Evolutionary conservation across 2,329 filamentous ascomycete genomes (phyloP).

Genomic region (Sphaerostilbella broomeana): DNA sequence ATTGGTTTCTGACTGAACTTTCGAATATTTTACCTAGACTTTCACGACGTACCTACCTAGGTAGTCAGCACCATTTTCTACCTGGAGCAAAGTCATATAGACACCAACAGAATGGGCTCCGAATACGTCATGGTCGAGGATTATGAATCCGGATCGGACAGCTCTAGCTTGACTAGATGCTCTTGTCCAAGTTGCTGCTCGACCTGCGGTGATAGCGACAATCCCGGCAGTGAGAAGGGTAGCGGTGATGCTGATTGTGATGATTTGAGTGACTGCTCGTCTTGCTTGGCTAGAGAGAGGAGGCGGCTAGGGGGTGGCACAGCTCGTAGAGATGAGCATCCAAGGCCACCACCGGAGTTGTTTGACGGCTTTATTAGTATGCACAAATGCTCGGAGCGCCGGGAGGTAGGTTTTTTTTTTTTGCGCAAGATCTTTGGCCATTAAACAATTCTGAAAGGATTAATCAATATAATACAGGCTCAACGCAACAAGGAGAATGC

Average conservation of each 20-base stretch:
- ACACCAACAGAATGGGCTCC: conserved; percentile 1
- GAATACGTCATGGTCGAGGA: conserved; percentile 2
- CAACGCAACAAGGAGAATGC: too few relatives aligned
- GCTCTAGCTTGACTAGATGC: conserved; percentile 9
- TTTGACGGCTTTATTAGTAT: too few relatives aligned
- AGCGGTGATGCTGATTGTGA: neutral
- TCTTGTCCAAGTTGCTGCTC: conserved; percentile 7
- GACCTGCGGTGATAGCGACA: neutral
- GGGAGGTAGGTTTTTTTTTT: neutral
- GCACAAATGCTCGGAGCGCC: neutral
- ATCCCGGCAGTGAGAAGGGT: neutral
- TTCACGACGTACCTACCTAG: neutral
- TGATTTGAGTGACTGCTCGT: conserved; percentile 4
- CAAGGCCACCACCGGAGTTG: neutral
- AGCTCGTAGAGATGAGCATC: neutral
- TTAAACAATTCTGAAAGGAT: too few relatives aligned
- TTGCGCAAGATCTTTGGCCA: too few relatives aligned
- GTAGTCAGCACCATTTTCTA: too few relatives aligned
- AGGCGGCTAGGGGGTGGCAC: neutral
- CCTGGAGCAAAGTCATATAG: neutral
- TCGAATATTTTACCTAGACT: too few relatives aligned
- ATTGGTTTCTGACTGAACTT: too few relatives aligned
- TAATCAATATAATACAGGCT: too few relatives aligned
- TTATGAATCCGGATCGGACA: conserved; percentile 6
- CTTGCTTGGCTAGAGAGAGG: conserved; percentile 2